Conservation (phyloP, 2,329 filamentous ascomycete species). For the Delphinella strobiligena region DNA sequence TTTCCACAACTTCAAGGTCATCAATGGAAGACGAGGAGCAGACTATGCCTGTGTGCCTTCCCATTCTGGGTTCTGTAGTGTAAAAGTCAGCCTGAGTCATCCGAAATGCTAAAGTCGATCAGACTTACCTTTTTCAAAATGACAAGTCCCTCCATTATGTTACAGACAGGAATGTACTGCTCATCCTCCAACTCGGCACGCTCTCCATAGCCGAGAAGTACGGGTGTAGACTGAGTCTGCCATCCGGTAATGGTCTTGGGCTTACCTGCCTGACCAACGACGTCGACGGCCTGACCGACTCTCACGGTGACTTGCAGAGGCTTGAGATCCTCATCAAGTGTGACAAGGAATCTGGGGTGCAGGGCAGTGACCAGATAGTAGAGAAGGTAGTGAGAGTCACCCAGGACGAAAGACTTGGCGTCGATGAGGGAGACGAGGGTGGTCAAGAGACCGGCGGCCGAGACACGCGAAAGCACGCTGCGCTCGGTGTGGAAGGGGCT, state of each 20-base stretch:
- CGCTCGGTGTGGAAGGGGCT: constrained; percentile 99
- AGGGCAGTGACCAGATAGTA: constrained; percentile 97
- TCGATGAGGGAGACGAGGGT: constrained; percentile 92
- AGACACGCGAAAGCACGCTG: constrained; percentile 84
- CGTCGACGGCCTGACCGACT: constrained; percentile 94
- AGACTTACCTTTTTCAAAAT: constrained; percentile 84
- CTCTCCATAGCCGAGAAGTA: constrained; percentile 87
- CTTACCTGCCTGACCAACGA: constrained; percentile 90
- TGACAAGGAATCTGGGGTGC: constrained; percentile 92
- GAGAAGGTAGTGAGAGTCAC: constrained; percentile 76
- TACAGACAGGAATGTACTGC: constrained; percentile 86
- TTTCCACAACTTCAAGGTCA: neutral
- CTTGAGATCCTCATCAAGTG: constrained; percentile 86
- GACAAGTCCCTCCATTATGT: constrained; percentile 83
- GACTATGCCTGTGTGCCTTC: constrained; percentile 11
- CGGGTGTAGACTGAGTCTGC: constrained; percentile 99
- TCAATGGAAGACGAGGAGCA: neutral
- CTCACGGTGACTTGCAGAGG: constrained; percentile 92
- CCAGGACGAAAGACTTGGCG: constrained; percentile 70
- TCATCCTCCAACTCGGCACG: constrained; percentile 95
- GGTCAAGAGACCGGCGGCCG: constrained; percentile 76
- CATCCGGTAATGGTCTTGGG: constrained; percentile 99
- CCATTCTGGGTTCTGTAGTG: constrained; percentile 20
- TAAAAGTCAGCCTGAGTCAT: neutral
- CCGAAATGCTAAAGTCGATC: neutral